Evolutionary conservation across 2,329 filamentous ascomycete species (phyloP), one percentile per base, ranked within the genome.

Genomic region (Colletotrichum sojae): DNA sequence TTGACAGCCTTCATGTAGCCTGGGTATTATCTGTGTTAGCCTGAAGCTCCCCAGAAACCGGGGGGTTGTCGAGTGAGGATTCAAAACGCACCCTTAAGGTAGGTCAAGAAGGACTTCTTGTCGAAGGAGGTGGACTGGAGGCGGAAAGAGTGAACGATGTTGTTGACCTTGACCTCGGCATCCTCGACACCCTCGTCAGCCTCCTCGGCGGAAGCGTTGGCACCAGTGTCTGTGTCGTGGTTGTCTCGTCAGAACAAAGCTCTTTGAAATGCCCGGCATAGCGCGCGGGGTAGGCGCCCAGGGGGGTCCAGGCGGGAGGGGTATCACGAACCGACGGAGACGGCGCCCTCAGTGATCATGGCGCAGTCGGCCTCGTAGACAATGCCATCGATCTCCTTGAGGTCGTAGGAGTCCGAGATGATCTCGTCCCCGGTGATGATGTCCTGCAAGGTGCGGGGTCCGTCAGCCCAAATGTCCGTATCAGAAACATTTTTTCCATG

Each of bases 141-240:
- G 80, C 94, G 94, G 92, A 98, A 98, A 77, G 93, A 93, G 87
- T 95, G 87, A 81, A 97, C 89, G 72, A 98, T 91, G 85, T 99
- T 95, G 88, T 97, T 97, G 85, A 98, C 95, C 80, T 90, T 90
- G 84, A 91, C 83, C 68, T 83, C 81, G 55, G 75, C 63, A 76
- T 97, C 94, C 57, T 97, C 95, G 76, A 90, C 76, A 73, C 82
- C 92, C 76, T 95, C 94, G 0, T 91, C 93, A 64, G 86, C 93
- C 81, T 92, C 95, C 87, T 98, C 96, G 71, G 96, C 95, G 76
- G 95, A 98, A 76, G 96, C 93, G 85, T 99, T 99, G 87, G 95
- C 96, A 82, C 96, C 96, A 78, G 88, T 96, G 83, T 96, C 92
- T 94, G 66, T 39, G 43, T 64, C 45, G 52, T 43, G 51, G 46